A percentile compares a stretch with the other conserved stretches of the same genome.
Conservation (phyloP, 2,329 filamentous ascomycete genomes). For the Xylaria sp. region DNA sequence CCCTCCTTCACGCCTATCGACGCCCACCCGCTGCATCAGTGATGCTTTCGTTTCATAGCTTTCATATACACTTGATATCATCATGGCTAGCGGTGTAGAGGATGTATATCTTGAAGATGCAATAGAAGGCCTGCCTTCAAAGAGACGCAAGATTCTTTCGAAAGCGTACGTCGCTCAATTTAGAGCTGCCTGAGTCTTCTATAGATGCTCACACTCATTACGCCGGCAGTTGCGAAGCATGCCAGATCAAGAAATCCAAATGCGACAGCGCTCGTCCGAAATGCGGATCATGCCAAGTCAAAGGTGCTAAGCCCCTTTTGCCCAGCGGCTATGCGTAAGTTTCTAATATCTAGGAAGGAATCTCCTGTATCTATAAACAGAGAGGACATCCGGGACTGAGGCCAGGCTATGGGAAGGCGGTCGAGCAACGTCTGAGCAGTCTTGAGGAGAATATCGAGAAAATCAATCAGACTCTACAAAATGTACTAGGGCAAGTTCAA, state of each 20-base stretch:
- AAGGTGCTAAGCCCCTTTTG: constrained; percentile 7
- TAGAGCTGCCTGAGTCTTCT: neutral
- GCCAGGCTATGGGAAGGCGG: constrained; percentile 18
- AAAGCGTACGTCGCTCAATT: constrained; percentile 4
- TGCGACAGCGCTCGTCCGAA: constrained; percentile 17
- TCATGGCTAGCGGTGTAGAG: constrained; percentile 10
- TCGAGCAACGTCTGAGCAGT: constrained; percentile 13
- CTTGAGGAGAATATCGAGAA: constrained; percentile 17
- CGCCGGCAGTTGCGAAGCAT: constrained; percentile 9
- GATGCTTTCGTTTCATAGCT: neutral
- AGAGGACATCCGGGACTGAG: constrained; percentile 15
- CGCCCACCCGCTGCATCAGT: neutral
- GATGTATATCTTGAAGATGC: constrained; percentile 16
- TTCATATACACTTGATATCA: neutral
- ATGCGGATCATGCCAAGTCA: constrained; percentile 4
- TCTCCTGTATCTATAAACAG: constrained; percentile 13
- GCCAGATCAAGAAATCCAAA: constrained; percentile 19
- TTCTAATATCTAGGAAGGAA: constrained; percentile 2
- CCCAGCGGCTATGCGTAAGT: neutral
- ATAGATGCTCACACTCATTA: neutral
- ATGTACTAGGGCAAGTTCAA: constrained; percentile 6
- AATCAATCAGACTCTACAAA: constrained; percentile 12
- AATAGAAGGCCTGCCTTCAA: constrained; percentile 4
- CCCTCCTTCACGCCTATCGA: neutral
- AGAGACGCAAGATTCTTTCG: constrained; percentile 8